Evolutionary conservation across 2,329 filamentous ascomycete species (phyloP), one percentile per base, ranked within the genome.

Genomic region (Tympanopsis confertula): DNA sequence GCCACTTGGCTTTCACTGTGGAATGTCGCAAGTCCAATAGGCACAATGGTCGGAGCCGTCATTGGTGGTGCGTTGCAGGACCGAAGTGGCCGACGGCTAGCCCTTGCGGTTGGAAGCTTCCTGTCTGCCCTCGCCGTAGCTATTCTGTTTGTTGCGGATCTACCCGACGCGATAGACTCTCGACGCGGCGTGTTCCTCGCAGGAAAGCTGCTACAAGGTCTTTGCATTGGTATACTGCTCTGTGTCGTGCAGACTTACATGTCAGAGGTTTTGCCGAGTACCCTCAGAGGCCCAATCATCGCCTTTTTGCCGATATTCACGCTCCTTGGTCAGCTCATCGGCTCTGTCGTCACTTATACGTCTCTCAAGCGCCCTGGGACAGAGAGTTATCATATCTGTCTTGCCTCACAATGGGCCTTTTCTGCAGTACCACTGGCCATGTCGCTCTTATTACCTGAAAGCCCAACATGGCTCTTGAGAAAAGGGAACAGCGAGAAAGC

Each of bases 241-340:
- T 53, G 58, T 26, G 57, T 58, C 5, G 54, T 56, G 3, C 55
- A 63, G 40, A 69, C 66, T 0, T 70, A 69, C 50, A 59, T 69
- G 44, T 69, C 66, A 13, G 68, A 71, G 42, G 61, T 67, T n/a
- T 49, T 65, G 1, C 66, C 68, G 0, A 54, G 60, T 1, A 53
- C 50, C 3, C 53, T 71, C 5, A 56, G 68, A 24, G 68, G 63
- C 2, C 59, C 66, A 1, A 55, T 62, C 3, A 59, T 71, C 46
- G 63, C 66, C 1, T 56, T 69, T 33, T 63, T 69, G 37, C 66
- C 68, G 4, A 60, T 62, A 3, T 68, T 70, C 45, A 66, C 59
- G 14, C 54, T 69, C 3, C 42, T 69, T 0, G 67, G 66, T 5
- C 64, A 71, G 46, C 50, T 71, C 13, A 53, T 67, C 7, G 67